Conservation (phyloP, 2,329 filamentous ascomycete genomes). For the Kalmusia sp. region DNA sequence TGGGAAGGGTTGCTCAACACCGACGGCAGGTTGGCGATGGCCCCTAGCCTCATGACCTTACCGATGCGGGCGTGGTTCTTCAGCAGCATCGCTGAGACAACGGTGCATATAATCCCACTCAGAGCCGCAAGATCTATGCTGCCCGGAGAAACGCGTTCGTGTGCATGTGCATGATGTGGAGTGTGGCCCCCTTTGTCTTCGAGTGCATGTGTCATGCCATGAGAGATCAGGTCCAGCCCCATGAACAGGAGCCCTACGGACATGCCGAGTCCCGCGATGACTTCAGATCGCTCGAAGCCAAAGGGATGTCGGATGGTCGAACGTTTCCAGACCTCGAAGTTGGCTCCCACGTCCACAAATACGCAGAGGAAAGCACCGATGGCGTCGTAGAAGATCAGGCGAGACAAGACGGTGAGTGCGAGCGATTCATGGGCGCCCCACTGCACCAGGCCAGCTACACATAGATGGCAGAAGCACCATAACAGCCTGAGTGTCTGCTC, state of each 20-base stretch:
- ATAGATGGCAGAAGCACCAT: conserved; percentile 90
- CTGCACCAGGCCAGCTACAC: conserved; percentile 83
- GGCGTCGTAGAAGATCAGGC: conserved; percentile 94
- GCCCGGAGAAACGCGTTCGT: conserved; percentile 74
- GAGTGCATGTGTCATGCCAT: conserved; percentile 91
- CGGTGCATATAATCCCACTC: conserved; percentile 80
- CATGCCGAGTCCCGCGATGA: conserved; percentile 94
- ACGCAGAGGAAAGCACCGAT: conserved; percentile 91
- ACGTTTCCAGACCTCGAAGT: conserved; percentile 97
- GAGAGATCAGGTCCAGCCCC: conserved; percentile 92
- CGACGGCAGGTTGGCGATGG: conserved; percentile 80
- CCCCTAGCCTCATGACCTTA: conserved; percentile 85
- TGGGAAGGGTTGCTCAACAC: conserved; percentile 95
- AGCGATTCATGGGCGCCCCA: conserved; percentile 86
- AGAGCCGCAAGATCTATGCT: conserved; percentile 82
- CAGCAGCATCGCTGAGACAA: conserved; percentile 85
- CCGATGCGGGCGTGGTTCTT: conserved; percentile 93
- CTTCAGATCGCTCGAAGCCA: conserved; percentile 87
- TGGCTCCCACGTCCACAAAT: conserved; percentile 88
- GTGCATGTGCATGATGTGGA: conserved; percentile 68
- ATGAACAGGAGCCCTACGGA: conserved; percentile 97
- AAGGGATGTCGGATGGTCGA: conserved; percentile 94
- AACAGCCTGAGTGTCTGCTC: conserved; percentile 83
- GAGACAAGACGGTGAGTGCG: conserved; percentile 89
- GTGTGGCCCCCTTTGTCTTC: conserved; percentile 75